phyloP scores from a whole-genome alignment of 2,329 filamentous ascomycete species.

The Thielaviopsis ethacetica region DNA sequence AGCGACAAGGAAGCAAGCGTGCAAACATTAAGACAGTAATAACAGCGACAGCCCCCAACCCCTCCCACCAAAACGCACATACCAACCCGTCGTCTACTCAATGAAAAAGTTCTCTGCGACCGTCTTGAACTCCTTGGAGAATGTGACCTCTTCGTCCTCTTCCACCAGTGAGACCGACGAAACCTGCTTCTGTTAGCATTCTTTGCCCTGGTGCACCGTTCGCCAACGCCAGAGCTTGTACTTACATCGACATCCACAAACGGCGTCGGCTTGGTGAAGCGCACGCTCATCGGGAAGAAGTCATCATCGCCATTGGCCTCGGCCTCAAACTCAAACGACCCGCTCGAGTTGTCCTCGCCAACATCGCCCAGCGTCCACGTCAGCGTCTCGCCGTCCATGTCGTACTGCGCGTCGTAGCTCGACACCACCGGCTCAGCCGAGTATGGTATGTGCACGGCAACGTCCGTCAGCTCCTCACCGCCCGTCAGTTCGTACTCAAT shows the following conservation, averaged over 20 bases:
- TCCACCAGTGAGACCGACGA: conserved; percentile 54
- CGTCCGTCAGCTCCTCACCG: conserved; percentile 62
- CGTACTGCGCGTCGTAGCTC: conserved; percentile 87
- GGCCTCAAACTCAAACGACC: conserved; percentile 91
- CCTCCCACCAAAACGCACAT: conserved; percentile 6
- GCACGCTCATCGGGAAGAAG: conserved; percentile 94
- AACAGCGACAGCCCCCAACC: background rate
- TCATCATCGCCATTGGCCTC: conserved; percentile 76
- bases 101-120: conserved; percentile 61
- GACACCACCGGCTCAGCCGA: conserved; percentile 72
- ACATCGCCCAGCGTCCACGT: conserved; percentile 89
- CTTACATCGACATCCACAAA: conserved; percentile 90
- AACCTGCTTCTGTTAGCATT: conserved; percentile 28
- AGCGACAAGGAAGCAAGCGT: background rate
- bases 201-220: too few relatives aligned
- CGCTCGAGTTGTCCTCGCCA: conserved; percentile 64
- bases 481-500: conserved; percentile 91
- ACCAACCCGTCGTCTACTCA: conserved; percentile 35
- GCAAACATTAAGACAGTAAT: background rate
- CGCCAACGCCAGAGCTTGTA: conserved; percentile 14
- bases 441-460: conserved; percentile 78
- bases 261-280: conserved; percentile 71
- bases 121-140: conserved; percentile 68
- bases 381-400: conserved; percentile 79
- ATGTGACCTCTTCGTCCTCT: conserved; percentile 62